Conservation (phyloP, 192 early-diverging fungal genomes). For the Dimargaris xerosporica region DNA sequence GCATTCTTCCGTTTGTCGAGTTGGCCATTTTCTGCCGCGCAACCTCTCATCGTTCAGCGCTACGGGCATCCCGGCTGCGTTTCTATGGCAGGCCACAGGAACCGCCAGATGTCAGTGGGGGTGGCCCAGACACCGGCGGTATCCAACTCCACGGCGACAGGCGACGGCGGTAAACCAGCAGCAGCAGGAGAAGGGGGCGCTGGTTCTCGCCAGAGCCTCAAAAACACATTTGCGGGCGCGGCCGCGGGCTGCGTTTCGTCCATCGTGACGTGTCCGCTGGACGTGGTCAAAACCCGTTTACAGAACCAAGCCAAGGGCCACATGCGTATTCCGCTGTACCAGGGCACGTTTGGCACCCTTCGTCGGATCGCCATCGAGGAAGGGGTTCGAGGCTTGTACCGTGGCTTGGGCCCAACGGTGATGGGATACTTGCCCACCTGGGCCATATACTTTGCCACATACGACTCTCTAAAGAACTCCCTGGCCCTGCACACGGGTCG, state of each 20-base stretch:
- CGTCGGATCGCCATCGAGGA: conserved; percentile 60
- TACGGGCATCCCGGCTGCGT: no score
- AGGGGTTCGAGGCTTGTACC: conserved; percentile 75
- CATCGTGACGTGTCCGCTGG: conserved; percentile 75
- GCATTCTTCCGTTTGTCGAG: no score
- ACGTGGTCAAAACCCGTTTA: conserved; percentile 86
- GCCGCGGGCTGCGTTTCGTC: conserved; percentile 68
- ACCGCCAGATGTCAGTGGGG: no score
- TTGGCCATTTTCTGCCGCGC: no score
- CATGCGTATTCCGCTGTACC: conserved; percentile 23
- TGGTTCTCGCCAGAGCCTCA: conserved; percentile 24
- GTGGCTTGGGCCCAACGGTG: conserved; percentile 74
- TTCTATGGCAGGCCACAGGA: no score
- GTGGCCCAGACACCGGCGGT: no score
- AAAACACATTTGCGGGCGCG: conserved; percentile 69
- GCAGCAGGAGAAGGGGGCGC: no score
- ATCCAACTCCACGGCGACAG: no score
- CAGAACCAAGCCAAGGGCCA: conserved; percentile 59
- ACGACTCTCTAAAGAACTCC: conserved; percentile 58
- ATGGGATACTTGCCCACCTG: conserved; percentile 81
- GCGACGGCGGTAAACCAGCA: no score
- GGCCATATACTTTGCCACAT: conserved; percentile 86
- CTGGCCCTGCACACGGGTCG: conserved; percentile 12
- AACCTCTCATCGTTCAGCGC: no score
- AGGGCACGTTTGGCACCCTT: conserved; percentile 42